Conservation (phyloP, 352 stramenopile species). For the Phytopythium vexans region DNA sequence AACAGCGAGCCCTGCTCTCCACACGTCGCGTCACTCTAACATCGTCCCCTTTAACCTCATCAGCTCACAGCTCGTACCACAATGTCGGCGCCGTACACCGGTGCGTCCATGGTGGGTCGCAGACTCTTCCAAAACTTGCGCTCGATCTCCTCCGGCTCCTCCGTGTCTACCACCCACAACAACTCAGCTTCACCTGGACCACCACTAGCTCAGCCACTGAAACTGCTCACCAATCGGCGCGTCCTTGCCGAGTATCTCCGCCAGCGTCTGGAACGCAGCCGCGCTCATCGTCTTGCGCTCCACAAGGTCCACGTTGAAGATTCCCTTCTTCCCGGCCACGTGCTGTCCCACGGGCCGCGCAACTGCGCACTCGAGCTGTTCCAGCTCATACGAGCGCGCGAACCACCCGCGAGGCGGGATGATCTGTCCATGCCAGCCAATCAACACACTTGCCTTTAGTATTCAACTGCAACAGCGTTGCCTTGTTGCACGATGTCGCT, state of each 20-base stretch:
- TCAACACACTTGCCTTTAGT: neutral
- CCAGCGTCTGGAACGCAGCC: constrained; percentile 55
- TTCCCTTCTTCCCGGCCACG: constrained; percentile 85
- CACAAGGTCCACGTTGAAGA: constrained; percentile 90
- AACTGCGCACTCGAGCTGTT: constrained; percentile 46
- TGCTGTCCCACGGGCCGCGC: constrained; percentile 77
- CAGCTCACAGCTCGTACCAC: constrained; percentile 32
- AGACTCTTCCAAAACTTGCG: constrained; percentile 88
- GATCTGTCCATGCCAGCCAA: constrained; percentile 26
- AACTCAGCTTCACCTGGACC: neutral
- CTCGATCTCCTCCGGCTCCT: constrained; percentile 61
- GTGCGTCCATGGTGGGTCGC: constrained; percentile 80
- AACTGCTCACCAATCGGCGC: constrained; percentile 21
- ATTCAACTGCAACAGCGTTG: neutral
- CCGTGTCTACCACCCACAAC: constrained; percentile 14
- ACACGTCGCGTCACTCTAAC: neutral
- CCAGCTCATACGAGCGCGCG: constrained; percentile 57
- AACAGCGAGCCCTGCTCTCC: constrained; percentile 74
- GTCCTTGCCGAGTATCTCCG: constrained; percentile 23
- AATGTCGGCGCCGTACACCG: constrained; percentile 90
- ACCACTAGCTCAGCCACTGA: neutral
- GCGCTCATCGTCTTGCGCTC: constrained; percentile 75
- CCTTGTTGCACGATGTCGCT: neutral
- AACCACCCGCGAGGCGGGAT: constrained; percentile 80
- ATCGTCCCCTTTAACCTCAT: neutral